Base-by-base conservation (phyloP, 1,284 basidiomycete species). In the Ustilago shanxiensis region DNA sequence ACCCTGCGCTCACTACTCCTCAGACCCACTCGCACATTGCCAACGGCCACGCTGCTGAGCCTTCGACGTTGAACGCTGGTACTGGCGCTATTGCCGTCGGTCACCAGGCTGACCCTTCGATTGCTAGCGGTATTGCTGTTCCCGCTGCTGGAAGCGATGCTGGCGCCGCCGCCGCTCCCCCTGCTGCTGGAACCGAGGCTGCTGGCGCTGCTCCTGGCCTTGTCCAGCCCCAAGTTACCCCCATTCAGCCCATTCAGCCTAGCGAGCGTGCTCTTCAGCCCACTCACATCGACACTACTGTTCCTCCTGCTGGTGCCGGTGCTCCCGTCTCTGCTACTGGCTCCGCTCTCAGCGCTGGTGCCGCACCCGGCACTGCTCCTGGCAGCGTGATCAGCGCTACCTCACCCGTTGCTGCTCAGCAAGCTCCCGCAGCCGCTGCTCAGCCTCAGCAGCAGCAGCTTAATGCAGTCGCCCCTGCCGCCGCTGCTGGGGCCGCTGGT, bases 221-320 rank as follows among this genome's bases (percentile, higher is more conserved):
- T 49, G 54, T 66, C 28, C 58, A 69, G 64, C 70, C 70, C 20
- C 60, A 73, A 49, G 64, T 61, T 7, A 57, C 53, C 24, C 54
- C 71, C 8, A 66, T 66, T 54, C 55, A 66, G 60, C 58, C 71
- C 14, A 39, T 62, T 22, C 72, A 75, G 60, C 72, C 72, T 16
- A 60, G 59, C 44, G 56, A 66, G 13, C 26, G 47, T 18, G 72
- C 72, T 31, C 55, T 51, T 18, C 59, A 69, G 41, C 56, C 56
- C 31, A 53, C 67, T 59, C 63, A 62, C 51, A 53, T 75, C 61
- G 58, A 66, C 67, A 63, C 72, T 31, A 54, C 72, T n/a, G 63
- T 61, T 13, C 60, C 72, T 20, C 56, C 72, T 62, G 68, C 52
- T 44, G 63, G 52, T 52, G 60, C 56, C 26, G 56, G 50, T 37